Conservation (phyloP, 345 rosid species). For the Populus euphratica region DNA sequence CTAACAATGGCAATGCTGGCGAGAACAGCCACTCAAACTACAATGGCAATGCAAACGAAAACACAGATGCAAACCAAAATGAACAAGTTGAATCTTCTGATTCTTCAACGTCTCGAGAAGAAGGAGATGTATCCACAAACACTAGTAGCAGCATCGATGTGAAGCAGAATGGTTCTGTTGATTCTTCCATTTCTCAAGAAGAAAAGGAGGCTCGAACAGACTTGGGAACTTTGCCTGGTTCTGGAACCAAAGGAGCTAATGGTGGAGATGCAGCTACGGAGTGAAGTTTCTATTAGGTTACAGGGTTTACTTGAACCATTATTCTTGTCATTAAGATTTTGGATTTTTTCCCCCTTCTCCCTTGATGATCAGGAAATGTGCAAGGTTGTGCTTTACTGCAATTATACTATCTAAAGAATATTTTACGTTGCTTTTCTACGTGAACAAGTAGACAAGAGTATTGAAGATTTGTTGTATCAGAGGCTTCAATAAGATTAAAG, state of each 20-base stretch:
- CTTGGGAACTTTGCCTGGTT: constrained; percentile 47
- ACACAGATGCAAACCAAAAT: constrained; percentile 23
- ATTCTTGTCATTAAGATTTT: constrained; percentile 6
- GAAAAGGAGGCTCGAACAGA: constrained; percentile 50
- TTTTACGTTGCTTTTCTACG: neutral
- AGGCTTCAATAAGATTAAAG: no score
- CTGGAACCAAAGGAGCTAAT: constrained; percentile 28
- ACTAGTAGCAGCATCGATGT: constrained; percentile 20
- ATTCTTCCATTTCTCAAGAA: constrained; percentile 32
- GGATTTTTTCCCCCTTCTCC: neutral
- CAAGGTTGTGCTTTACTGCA: constrained; percentile 9
- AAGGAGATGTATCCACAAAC: constrained; percentile 29
- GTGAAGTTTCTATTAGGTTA: constrained; percentile 24
- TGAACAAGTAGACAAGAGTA: neutral
- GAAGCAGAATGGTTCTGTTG: constrained; percentile 22
- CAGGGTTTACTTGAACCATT: neutral
- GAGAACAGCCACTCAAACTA: constrained; percentile 16
- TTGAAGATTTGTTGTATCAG: no score
- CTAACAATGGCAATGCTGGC: constrained; percentile 3
- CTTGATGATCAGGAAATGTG: constrained; percentile 13
- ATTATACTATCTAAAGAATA: neutral
- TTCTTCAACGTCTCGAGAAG: constrained; percentile 26
- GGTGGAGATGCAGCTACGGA: constrained; percentile 47
- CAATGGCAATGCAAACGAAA: constrained; percentile 10
- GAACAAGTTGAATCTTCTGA: constrained; percentile 23